Evolutionary conservation across 139 green algal genomes (phyloP).

Genomic region (Tetraselmis chui): DNA sequence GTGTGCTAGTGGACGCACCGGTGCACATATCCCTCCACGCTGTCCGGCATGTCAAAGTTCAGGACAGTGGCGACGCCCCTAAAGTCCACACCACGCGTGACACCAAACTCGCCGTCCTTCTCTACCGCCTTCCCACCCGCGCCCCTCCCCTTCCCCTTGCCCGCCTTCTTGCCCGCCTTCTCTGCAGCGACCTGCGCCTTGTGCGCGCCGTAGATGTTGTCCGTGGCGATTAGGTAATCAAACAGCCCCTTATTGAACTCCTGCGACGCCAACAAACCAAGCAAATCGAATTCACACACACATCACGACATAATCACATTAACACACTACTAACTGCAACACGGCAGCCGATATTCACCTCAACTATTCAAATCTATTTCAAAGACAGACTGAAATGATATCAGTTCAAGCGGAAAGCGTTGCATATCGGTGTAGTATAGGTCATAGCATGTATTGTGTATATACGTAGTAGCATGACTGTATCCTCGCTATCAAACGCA

Average conservation of each 20-base stretch:
- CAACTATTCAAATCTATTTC: no score
- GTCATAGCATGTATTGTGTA: no score
- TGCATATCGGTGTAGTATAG: no score
- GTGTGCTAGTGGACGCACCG: not conserved
- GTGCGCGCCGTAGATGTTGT: conserved; percentile 47
- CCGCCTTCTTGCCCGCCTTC: not conserved
- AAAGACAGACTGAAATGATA: no score
- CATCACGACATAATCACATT: no score
- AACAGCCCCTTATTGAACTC: conserved; percentile 86
- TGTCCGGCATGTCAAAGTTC: conserved; percentile 71
- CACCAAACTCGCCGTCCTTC: conserved; percentile 88
- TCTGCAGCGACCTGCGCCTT: conserved; percentile 9
- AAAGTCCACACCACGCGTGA: conserved; percentile 94
- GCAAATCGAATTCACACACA: no score
- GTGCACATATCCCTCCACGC: conserved; percentile 17
- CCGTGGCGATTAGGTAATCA: conserved; percentile 88
- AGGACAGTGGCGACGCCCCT: conserved; percentile 88
- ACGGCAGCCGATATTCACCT: no score
- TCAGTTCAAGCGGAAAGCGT: no score
- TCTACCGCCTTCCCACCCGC: not conserved
- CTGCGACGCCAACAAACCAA: conserved; percentile 25
- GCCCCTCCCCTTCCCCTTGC: not conserved
- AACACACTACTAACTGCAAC: no score
- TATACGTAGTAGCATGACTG: no score
- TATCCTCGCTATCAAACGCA: no score